Base-by-base conservation (phyloP, 176 grass and related monocot species). In the Saccharum spontaneum region DNA sequence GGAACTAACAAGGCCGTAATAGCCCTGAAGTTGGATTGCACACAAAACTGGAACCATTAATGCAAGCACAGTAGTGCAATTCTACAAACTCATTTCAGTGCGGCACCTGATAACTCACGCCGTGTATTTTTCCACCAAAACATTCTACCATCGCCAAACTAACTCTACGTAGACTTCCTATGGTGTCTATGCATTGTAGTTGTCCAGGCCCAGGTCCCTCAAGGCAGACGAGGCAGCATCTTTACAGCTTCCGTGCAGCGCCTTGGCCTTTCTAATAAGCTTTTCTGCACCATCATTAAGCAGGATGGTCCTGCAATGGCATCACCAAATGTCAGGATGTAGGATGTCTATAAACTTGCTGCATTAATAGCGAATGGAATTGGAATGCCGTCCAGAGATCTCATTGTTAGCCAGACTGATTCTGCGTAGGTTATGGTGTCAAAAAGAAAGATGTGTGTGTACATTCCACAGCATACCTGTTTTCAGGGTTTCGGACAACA, bases 401-500 rank as follows among this genome's bases (percentile, higher is more conserved):
- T 28, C 40, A 31, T 8, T 17, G 20, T 13, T 78, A 17, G 30
- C 18, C 28, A 73, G 57, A 62, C 15, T 31, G 80, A 80, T 28
- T 81, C 8, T 31, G 16, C 23, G 40, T 14, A 79, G 28, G 16
- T 71, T 23, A 57, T 44, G 13, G 11, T 40, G 24, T 70, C 8
- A 38, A 37, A 70, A 70, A 50, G n/a, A 71, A 30, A 15, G 30
- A 30, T 3, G 65, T 8, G 8, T 3, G 65, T 8, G 8, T 11
- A 60, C 15, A 1, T 69, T 72, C 28, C 48, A 78, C 18, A 54
- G 2, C 33, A 64, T 86, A 98, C 96, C 93, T 94, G 83, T 98
- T 95, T 80, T 95, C 91, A 69, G 89, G 88, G 79, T 98, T 98
- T 69, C 96, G 93, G 76, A 88, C 96, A 14, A 95, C 93, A 57